Evolutionary conservation across 2,329 filamentous ascomycete species (phyloP).

Genomic region (Scedosporium minutisporum): DNA sequence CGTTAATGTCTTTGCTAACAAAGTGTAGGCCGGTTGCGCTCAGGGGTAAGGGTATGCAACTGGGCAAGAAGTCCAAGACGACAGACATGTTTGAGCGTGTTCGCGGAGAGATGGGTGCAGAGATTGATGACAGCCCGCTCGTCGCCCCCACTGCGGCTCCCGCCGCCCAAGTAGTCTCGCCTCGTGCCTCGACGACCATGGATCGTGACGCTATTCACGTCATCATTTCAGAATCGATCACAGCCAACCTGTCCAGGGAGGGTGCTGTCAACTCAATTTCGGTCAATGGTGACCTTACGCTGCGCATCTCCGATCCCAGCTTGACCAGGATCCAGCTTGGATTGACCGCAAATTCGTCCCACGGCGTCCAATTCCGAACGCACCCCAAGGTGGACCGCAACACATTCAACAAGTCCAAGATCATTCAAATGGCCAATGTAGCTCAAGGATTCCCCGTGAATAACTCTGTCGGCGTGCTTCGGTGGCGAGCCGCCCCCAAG

Average conservation of each 20-base stretch:
- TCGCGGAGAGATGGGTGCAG: slow-evolving; percentile 78
- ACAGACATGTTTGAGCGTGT: slow-evolving; percentile 97
- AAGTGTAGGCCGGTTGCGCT: slow-evolving; percentile 47
- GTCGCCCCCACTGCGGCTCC: slow-evolving; percentile 46
- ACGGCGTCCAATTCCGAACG: slow-evolving; percentile 84
- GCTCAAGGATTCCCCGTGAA: slow-evolving; percentile 88
- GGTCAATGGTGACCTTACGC: slow-evolving; percentile 83
- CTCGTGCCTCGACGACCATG: slow-evolving; percentile 53
- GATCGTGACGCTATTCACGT: slow-evolving; percentile 83
- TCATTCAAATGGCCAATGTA: slow-evolving; percentile 82
- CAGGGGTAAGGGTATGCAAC: slow-evolving; percentile 96
- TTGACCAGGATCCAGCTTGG: slow-evolving; percentile 88
- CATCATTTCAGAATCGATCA: slow-evolving; percentile 81
- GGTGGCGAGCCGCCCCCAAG: slow-evolving; percentile 82
- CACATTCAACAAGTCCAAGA: slow-evolving; percentile 71
- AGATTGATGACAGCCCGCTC: slow-evolving; percentile 68
- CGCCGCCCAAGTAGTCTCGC: slow-evolving; percentile 42
- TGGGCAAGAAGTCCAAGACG: slow-evolving; percentile 97
- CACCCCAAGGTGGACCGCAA: slow-evolving; percentile 94
- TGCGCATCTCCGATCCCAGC: slow-evolving; percentile 79
- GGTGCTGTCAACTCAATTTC: slow-evolving; percentile 78
- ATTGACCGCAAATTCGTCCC: slow-evolving; percentile 64
- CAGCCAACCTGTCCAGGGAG: slow-evolving; percentile 79
- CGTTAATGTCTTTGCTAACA: slow-evolving; percentile 8
- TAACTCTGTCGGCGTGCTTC: slow-evolving; percentile 83